Conservation (phyloP, 73 alveolate genomes). For the Paramecium tetraurelia region DNA sequence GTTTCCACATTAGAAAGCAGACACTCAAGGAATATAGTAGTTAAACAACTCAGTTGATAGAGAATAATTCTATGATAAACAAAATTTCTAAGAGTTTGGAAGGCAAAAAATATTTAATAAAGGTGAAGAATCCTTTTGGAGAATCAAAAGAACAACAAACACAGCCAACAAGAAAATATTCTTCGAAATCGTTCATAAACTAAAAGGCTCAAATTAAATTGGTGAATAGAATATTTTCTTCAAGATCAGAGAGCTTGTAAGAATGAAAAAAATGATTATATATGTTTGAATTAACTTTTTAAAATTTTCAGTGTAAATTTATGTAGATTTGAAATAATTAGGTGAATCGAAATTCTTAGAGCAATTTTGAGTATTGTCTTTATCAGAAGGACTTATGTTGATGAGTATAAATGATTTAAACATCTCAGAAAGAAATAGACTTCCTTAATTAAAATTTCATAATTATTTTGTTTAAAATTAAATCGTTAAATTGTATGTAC, state of each 20-base stretch:
- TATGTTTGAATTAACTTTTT: neutral
- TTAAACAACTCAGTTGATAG: neutral
- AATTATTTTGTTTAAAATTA: neutral
- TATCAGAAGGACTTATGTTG: neutral
- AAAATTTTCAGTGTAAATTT: neutral
- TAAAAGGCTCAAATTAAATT: neutral
- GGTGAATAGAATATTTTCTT: conserved; percentile 45
- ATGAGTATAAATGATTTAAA: neutral
- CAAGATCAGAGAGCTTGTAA: conserved; percentile 1
- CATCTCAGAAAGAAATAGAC: neutral
- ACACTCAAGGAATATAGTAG: neutral
- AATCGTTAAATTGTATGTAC: neutral
- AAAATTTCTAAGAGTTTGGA: neutral
- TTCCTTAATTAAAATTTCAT: neutral
- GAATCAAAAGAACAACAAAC: neutral
- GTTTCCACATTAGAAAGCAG: neutral
- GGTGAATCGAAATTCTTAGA: neutral
- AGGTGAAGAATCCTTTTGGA: conserved; percentile 34
- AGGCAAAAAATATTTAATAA: neutral
- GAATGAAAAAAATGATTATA: neutral
- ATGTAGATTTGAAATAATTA: neutral
- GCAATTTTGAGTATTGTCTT: neutral
- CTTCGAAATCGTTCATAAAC: neutral
- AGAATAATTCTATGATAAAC: neutral
- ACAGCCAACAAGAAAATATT: neutral